phyloP scores from a whole-genome alignment of 129 eudicot species.

The Scalesia atractyloides region DNA sequence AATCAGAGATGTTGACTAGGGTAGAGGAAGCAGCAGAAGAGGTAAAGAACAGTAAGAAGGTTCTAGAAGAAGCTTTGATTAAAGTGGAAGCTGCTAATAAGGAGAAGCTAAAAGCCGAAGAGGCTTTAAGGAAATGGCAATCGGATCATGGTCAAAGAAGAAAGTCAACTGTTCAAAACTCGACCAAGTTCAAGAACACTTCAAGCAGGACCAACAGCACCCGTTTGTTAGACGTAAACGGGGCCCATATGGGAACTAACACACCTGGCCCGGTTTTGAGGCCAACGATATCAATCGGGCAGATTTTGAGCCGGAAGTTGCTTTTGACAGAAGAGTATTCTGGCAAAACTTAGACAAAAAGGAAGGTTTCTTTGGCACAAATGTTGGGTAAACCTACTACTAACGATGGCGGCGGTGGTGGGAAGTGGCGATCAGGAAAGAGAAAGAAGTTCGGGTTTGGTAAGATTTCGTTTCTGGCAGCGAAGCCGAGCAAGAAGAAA shows the following conservation, averaged over 20 bases:
- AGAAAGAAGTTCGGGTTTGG: constrained; percentile 83
- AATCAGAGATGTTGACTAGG: constrained; percentile 55
- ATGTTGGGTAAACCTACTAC: constrained; percentile 60
- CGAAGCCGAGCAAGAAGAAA: constrained; percentile 71
- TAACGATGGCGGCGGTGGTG: constrained; percentile 20
- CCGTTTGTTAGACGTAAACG: constrained; percentile 55
- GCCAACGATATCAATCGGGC: constrained; percentile 83
- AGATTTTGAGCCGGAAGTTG: constrained; percentile 86
- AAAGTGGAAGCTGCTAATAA: constrained; percentile 68
- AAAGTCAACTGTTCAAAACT: constrained; percentile 53
- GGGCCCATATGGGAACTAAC: constrained; percentile 43
- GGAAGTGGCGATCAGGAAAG: constrained; percentile 56
- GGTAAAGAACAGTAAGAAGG: constrained; percentile 58
- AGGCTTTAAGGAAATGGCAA: constrained; percentile 80
- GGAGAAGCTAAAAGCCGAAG: constrained; percentile 73
- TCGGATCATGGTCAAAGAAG: constrained; percentile 78
- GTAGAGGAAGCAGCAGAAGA: constrained; percentile 79
- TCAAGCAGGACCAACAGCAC: constrained; percentile 39
- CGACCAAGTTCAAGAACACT: constrained; percentile 76
- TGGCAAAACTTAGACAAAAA: constrained; percentile 34
- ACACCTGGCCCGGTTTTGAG: constrained; percentile 58
- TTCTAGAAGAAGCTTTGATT: constrained; percentile 71
- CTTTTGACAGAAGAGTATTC: constrained; percentile 66
- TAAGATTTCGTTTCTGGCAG: constrained; percentile 51
- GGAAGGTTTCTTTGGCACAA: constrained; percentile 80